Conservation (phyloP, 495 filamentous ascomycete species). For the Penicillium taxi region DNA sequence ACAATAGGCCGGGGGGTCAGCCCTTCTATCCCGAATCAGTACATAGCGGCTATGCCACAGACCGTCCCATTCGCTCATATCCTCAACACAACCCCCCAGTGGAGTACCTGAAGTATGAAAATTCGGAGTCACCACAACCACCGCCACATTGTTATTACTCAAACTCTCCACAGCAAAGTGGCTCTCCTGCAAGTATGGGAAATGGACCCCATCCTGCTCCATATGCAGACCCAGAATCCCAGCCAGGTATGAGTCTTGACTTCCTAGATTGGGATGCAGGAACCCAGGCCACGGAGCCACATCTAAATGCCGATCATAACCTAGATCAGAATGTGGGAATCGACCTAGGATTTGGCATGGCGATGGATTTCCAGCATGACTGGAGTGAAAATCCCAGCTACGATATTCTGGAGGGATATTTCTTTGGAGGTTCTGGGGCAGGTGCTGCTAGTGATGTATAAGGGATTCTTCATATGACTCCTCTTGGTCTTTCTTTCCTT, state of each 20-base stretch:
- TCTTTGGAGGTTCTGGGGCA: constrained; percentile 58
- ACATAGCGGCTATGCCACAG: constrained; percentile 17
- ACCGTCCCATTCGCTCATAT: constrained; percentile 20
- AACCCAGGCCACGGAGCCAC: constrained; percentile 19
- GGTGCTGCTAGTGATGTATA: constrained; percentile 23
- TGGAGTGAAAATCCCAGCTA: constrained; percentile 71
- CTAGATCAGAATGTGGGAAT: constrained; percentile 45
- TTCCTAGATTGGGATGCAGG: constrained; percentile 34
- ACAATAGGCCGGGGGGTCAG: constrained; percentile 9
- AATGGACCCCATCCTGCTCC: constrained; percentile 15
- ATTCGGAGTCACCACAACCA: constrained; percentile 23
- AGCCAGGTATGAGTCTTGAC: constrained; percentile 29
- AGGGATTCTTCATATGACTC: constrained; percentile 5
- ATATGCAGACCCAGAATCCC: constrained; percentile 21
- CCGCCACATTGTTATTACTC: constrained; percentile 31
- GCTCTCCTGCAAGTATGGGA: constrained; percentile 25
- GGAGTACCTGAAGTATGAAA: constrained; percentile 34
- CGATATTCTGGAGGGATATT: constrained; percentile 87
- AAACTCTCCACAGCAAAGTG: constrained; percentile 34
- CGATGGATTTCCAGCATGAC: constrained; percentile 67
- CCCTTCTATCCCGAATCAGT: constrained; percentile 24
- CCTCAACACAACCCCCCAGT: constrained; percentile 29
- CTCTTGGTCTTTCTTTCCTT: constrained; percentile 1
- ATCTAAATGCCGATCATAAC: constrained; percentile 27
- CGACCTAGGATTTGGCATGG: constrained; percentile 69